Base-by-base conservation (phyloP, 352 stramenopile genomes). In the Phytophthora hybrid region DNA sequence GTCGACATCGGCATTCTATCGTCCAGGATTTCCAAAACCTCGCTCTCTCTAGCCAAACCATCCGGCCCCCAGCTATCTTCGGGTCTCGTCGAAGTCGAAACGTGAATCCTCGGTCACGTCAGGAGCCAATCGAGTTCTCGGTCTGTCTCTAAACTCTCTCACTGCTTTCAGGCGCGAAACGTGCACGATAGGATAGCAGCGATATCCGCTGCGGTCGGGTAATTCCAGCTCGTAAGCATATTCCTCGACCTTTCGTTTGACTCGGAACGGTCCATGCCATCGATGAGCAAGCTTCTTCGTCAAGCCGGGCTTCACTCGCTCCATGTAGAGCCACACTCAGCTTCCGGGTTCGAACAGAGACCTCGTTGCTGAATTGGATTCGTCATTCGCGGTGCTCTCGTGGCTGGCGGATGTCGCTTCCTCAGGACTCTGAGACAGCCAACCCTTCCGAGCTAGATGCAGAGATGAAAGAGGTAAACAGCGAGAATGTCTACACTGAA, bases 311-410 rank as follows among this genome's bases (percentile, higher is more conserved):
- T 60, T 60, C 3, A 67, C 61, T 5, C 61, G 49, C 14, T 56
- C 60, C 60, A 66, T 59, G 31, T 66, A 66, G 2, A 66, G 47
- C 60, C 60, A 66, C 4, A 68, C 61, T 1, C 61, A 7, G 21
- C 26, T 54, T 4, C 34, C 61, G 4, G 16, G 11, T 19, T 60
- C 9, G 39, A 60, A 56, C 4, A 55, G 29, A 32, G 51, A 44
- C 18, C 41, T 49, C 29, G 60, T 14, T 8, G 5, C 10, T 6
- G 26, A 31, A 18, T 18, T 11, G 11, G 10, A 18, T 18, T 11
- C 11, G 3, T 44, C 10, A 5, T 14, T 18, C 26, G 26, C 26
- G 4, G 26, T 31, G 26, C 26, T 31, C 26, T 31, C 26, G 26
- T 31, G 26, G 26, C 4, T 31, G 26, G 26, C 26, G 3, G 26